phyloP scores from a whole-genome alignment of 805 yeast genomes.

The Candida pseudoglaebosa region DNA sequence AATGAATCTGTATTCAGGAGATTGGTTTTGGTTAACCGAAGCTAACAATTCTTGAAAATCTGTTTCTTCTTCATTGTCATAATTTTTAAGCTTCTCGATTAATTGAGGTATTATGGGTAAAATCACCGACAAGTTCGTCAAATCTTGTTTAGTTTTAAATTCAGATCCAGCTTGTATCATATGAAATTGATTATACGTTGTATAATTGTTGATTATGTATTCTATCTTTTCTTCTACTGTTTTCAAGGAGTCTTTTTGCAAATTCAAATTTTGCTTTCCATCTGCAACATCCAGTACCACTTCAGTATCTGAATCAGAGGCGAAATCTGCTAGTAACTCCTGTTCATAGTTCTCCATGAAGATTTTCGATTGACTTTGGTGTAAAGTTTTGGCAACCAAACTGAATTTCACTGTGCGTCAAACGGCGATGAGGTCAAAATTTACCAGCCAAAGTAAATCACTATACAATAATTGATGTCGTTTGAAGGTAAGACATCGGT shows the following conservation, averaged over 20 bases:
- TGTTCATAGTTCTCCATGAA: constrained; percentile 33
- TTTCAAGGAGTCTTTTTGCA: background rate
- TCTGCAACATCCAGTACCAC: constrained; percentile 10
- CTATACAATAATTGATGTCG: constrained; percentile 7
- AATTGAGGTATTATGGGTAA: constrained; percentile 21
- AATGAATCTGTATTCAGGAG: constrained; percentile 48
- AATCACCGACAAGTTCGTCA: constrained; percentile 19
- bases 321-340: constrained; percentile 41
- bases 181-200: constrained; percentile 10
- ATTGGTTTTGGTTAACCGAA: constrained; percentile 19
- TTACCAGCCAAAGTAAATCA: constrained; percentile 2
- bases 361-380: background rate
- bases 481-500: constrained; percentile 22
- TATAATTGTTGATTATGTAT: constrained; percentile 9
- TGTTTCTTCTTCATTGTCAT: constrained; percentile 20
- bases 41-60: constrained; percentile 31
- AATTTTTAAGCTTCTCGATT: constrained; percentile 16
- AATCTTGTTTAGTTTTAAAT: constrained; percentile 16
- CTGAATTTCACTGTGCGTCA: background rate
- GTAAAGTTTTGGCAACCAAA: background rate
- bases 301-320: constrained; percentile 15
- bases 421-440: constrained; percentile 7
- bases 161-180: constrained; percentile 17
- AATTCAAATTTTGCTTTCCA: constrained; percentile 5
- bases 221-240: constrained; percentile 13